A percentile compares a stretch with the other conserved stretches of the same genome.
phyloP scores from a whole-genome alignment of 2,329 filamentous ascomycete genomes.

The Verticillium zaregamsianum region DNA sequence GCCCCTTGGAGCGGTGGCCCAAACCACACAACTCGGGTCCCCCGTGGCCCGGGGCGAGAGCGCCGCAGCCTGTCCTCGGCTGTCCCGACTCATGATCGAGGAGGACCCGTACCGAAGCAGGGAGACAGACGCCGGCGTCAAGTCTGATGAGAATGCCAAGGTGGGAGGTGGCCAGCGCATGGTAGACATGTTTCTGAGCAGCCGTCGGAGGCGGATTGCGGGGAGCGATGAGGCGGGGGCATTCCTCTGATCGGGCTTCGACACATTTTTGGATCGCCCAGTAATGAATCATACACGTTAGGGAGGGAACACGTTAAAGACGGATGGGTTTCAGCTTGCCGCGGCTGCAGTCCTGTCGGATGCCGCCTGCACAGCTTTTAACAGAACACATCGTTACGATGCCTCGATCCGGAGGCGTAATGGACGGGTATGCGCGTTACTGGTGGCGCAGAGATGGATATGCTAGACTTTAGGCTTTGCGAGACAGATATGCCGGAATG shows the following conservation, averaged over 20 bases:
- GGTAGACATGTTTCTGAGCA: conserved; percentile 51
- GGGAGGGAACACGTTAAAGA: background rate
- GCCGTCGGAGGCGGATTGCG: conserved; percentile 36
- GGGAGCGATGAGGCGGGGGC: conserved; percentile 31
- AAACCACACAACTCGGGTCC: background rate
- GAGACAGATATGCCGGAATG: background rate
- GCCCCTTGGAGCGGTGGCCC: background rate
- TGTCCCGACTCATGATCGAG: background rate
- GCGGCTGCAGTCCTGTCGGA: background rate
- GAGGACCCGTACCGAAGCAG: background rate
- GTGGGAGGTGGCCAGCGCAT: conserved; percentile 43
- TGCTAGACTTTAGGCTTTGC: background rate
- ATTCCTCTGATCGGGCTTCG: conserved; percentile 20
- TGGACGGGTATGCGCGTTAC: background rate
- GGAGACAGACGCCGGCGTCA: background rate
- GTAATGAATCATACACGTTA: background rate
- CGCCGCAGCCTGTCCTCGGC: background rate
- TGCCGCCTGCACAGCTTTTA: background rate
- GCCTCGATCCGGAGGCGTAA: background rate
- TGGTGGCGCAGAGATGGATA: background rate
- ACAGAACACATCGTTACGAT: background rate
- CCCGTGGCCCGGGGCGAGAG: background rate
- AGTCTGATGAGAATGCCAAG: conserved; percentile 23
- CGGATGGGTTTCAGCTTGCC: background rate
- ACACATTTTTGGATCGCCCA: background rate